phyloP scores from a whole-genome alignment of 202 grass and related monocot genomes.

The Thinopyrum obtusiflorum region DNA sequence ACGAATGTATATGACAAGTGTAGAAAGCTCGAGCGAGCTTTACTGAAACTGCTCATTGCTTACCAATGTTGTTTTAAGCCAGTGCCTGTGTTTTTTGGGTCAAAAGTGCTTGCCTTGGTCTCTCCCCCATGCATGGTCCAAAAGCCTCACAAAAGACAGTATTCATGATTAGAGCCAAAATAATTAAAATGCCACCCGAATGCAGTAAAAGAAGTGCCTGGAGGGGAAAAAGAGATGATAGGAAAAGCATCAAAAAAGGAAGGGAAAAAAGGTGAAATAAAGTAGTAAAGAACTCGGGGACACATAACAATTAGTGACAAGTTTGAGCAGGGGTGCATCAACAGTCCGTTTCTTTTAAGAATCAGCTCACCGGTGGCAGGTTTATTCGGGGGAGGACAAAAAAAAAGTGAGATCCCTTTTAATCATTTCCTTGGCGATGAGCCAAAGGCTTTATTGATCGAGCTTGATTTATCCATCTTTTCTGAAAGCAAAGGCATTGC shows the following conservation, averaged over 20 bases:
- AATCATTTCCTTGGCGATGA: conserved; percentile 33
- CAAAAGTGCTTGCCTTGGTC: conserved; percentile 50
- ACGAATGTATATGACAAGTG: not conserved
- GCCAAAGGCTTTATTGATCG: conserved; percentile 28
- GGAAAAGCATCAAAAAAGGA: conserved; percentile 30
- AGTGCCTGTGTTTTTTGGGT: conserved; percentile 20
- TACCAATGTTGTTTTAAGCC: not conserved
- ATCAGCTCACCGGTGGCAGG: conserved; percentile 1
- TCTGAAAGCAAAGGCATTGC: conserved; percentile 40
- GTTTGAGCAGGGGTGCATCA: not conserved
- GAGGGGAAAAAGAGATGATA: conserved; percentile 21
- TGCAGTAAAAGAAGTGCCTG: conserved; percentile 72
- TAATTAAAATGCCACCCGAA: conserved; percentile 39
- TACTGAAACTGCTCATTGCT: not conserved
- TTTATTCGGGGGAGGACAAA: not conserved
- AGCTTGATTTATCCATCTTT: conserved; percentile 43
- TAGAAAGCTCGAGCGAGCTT: not conserved
- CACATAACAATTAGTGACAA: not conserved
- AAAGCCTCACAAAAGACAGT: conserved; percentile 59
- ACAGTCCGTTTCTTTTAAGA: conserved; percentile 19
- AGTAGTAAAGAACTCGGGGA: not conserved
- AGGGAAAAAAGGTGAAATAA: not conserved
- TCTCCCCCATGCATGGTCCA: conserved; percentile 51
- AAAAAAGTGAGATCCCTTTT: conserved; percentile 11
- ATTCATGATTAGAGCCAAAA: conserved; percentile 62